A percentile compares a stretch with the other conserved stretches of the same genome.
These are phyloP conservation scores for Saccharum hybrid DNA, from an alignment of 202 grass and related monocot genomes.

Conservation along the genomic window DNA sequence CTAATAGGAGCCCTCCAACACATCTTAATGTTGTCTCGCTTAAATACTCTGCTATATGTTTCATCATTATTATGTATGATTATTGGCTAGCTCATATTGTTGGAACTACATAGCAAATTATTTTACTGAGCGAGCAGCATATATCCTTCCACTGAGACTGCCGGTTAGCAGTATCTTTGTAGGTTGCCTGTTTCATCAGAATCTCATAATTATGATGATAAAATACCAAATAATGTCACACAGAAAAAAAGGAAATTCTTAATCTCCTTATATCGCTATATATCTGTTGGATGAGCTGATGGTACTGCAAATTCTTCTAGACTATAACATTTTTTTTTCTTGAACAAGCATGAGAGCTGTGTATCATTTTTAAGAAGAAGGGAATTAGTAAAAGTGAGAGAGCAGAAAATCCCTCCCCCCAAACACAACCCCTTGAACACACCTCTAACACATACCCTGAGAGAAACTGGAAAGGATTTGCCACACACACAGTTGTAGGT, in stretches of 20 bases:
- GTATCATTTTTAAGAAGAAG: background rate
- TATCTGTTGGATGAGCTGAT: conserved; percentile 27
- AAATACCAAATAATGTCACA: background rate
- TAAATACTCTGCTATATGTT: conserved; percentile 11
- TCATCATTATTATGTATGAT: conserved; percentile 12
- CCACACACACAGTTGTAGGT: background rate
- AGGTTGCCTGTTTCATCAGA: conserved; percentile 11
- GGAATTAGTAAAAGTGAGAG: background rate
- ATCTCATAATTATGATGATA: conserved; percentile 13
- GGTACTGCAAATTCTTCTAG: background rate
- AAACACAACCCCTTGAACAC: background rate
- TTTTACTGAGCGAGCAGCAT: background rate
- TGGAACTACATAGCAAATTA: conserved; percentile 2
- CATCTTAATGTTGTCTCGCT: background rate
- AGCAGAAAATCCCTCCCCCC: background rate
- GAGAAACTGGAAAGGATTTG: background rate
- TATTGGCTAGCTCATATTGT: background rate
- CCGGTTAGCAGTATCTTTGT: conserved; percentile 17
- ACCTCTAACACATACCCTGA: background rate
- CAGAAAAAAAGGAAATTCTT: background rate
- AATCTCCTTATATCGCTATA: background rate
- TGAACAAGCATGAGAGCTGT: background rate
- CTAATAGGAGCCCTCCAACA: conserved; percentile 9
- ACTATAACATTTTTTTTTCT: background rate
- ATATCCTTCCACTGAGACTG: conserved; percentile 27